These are phyloP conservation scores for Puccinia hordei DNA, from an alignment of 1,284 basidiomycete species.

Conservation along the genomic window DNA sequence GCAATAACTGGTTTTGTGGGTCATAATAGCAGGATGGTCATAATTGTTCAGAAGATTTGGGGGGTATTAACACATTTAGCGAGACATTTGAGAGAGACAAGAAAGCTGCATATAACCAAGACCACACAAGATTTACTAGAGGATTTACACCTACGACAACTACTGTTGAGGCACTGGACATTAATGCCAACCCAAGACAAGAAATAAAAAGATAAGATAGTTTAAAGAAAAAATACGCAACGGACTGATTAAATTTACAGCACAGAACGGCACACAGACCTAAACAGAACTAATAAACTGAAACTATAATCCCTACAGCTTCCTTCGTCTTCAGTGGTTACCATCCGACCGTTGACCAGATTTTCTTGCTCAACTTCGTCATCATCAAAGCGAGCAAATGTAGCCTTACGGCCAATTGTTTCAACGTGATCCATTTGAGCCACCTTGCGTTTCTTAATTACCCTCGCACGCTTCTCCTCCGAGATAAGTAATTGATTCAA, in stretches of 20 bases:
- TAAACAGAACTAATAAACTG: not conserved
- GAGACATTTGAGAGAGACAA: not conserved
- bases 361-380: slow-evolving; percentile 24
- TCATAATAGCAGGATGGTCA: no score
- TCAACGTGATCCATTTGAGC: not conserved
- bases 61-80: no score
- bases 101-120: not conserved
- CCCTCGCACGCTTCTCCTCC: not conserved
- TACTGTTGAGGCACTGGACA: not conserved
- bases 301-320: slow-evolving; percentile 10
- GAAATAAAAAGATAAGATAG: not conserved
- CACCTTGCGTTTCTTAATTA: slow-evolving; percentile 23
- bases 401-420: slow-evolving; percentile 1
- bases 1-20: no score
- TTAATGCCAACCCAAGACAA: not conserved
- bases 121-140: not conserved
- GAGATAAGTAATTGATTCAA: slow-evolving; percentile 24
- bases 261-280: not conserved
- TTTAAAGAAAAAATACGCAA: not conserved
- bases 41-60: no score
- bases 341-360: slow-evolving; percentile 8
- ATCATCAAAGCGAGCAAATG: slow-evolving; percentile 11
- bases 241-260: not conserved
- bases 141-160: not conserved
- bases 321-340: slow-evolving; percentile 23